These are phyloP conservation scores for Rhynchosporium secalis DNA, from an alignment of 2,329 filamentous ascomycete genomes.

Conservation along the genomic window DNA sequence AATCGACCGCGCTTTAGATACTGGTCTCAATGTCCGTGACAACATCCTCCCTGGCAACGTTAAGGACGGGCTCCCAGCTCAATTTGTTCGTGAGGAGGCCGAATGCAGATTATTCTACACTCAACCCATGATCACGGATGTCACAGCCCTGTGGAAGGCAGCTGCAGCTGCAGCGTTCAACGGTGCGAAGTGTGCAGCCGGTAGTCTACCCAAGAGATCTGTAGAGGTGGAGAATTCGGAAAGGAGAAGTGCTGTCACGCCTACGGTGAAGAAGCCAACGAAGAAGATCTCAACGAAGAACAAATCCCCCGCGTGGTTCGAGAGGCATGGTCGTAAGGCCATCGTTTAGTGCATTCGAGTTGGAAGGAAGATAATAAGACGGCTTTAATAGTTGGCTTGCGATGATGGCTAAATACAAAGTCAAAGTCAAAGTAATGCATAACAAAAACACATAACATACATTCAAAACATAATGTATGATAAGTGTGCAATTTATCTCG, in stretches of 20 bases:
- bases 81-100: slow-evolving; percentile 62
- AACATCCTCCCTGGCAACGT: slow-evolving; percentile 38
- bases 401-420: neutral
- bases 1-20: slow-evolving; percentile 35
- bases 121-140: slow-evolving; percentile 51
- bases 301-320: slow-evolving; percentile 15
- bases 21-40: slow-evolving; percentile 46
- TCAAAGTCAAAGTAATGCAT: neutral
- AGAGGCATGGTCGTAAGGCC: slow-evolving; percentile 22
- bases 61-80: slow-evolving; percentile 47
- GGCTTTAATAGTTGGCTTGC: neutral
- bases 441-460: neutral
- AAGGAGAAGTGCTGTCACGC: neutral
- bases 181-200: slow-evolving; percentile 41
- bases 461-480: too few relatives aligned
- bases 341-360: slow-evolving; percentile 15
- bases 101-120: slow-evolving; percentile 64
- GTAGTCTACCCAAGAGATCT: slow-evolving; percentile 28
- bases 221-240: neutral
- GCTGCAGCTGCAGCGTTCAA: slow-evolving; percentile 45
- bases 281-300: slow-evolving; percentile 7
- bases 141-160: slow-evolving; percentile 53
- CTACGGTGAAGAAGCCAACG: neutral
- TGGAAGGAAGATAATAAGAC: neutral
- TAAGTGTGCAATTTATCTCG: too few relatives aligned